Evolutionary conservation across 2,329 filamentous ascomycete genomes (phyloP).

Genomic region (Trichoderma simmonsii): DNA sequence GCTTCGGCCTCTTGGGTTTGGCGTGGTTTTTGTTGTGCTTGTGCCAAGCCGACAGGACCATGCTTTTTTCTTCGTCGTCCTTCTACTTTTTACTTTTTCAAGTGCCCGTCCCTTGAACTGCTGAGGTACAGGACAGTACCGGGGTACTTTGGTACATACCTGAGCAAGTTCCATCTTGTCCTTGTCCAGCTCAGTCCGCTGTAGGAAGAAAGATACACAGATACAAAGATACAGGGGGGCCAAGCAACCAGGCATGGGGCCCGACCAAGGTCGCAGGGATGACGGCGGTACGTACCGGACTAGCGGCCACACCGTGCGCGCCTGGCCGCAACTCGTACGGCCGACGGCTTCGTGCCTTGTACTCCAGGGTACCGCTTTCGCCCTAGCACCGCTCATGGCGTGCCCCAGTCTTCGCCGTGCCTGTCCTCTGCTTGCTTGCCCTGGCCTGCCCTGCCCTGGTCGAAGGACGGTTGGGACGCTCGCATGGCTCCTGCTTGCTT

Average conservation of each 20-base stretch:
- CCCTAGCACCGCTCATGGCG: constrained; percentile 17
- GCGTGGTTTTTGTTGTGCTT: neutral
- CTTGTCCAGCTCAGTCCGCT: neutral
- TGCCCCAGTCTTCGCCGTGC: constrained; percentile 17
- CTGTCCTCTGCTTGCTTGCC: constrained; percentile 9
- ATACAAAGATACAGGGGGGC: neutral
- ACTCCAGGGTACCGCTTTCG: constrained; percentile 19
- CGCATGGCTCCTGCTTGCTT: constrained; percentile 14
- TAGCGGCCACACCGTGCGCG: constrained; percentile 17
- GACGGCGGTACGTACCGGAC: constrained; percentile 12
- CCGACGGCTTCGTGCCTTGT: constrained; percentile 13
- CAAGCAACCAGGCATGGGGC: neutral
- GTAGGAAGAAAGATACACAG: neutral
- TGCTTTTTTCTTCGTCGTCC: neutral
- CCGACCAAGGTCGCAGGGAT: neutral
- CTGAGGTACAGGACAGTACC: neutral
- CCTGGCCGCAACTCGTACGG: constrained; percentile 9
- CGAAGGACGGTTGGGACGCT: neutral
- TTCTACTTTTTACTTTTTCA: neutral
- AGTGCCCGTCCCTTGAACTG: neutral
- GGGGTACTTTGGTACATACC: neutral
- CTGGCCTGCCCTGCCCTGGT: too few relatives aligned
- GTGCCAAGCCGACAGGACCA: neutral
- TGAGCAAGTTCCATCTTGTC: neutral
- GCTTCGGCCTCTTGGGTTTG: neutral